Percentiles rank a stretch among this genome's conserved stretches.
phyloP scores from a whole-genome alignment of 108 stramenopile genomes.

The Pseudonitzschia multistriata region DNA sequence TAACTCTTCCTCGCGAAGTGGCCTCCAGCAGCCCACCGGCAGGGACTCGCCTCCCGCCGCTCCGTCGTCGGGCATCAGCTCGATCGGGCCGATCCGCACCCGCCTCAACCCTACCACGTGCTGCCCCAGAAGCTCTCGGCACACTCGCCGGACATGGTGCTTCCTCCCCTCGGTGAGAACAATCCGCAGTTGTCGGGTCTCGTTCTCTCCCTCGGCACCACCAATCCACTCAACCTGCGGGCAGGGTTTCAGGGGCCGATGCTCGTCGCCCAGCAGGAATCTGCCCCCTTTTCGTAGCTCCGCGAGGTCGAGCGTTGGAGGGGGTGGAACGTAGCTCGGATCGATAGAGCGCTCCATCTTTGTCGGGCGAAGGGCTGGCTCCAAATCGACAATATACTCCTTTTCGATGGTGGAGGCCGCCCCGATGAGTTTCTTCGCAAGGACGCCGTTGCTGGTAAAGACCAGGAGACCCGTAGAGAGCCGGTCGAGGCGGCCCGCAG shows the following conservation, averaged over 20 bases:
- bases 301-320: slow-evolving; percentile 32
- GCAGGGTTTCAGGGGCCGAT: slow-evolving; percentile 51
- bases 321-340: slow-evolving; percentile 23
- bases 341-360: slow-evolving; percentile 45
- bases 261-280: slow-evolving; percentile 38
- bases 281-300: slow-evolving; percentile 42
- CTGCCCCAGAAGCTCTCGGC: slow-evolving; percentile 61
- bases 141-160: slow-evolving; percentile 79
- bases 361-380: slow-evolving; percentile 37
- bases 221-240: slow-evolving; percentile 59
- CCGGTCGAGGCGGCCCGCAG: slow-evolving; percentile 74
- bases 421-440: slow-evolving; percentile 66
- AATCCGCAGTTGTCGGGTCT: slow-evolving; percentile 54
- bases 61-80: slow-evolving; percentile 14
- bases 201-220: slow-evolving; percentile 14
- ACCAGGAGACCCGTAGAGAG: slow-evolving; percentile 70
- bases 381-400: slow-evolving; percentile 75
- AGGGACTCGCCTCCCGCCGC: not conserved
- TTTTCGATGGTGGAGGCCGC: slow-evolving; percentile 52
- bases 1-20: slow-evolving; percentile 30
- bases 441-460: slow-evolving; percentile 61
- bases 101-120: slow-evolving; percentile 60
- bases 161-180: slow-evolving; percentile 74
- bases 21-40: slow-evolving; percentile 33
- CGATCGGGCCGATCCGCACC: slow-evolving; percentile 61